Evolutionary conservation across 2,329 filamentous ascomycete species (phyloP).

Genomic region (Sclerotinia minor): DNA sequence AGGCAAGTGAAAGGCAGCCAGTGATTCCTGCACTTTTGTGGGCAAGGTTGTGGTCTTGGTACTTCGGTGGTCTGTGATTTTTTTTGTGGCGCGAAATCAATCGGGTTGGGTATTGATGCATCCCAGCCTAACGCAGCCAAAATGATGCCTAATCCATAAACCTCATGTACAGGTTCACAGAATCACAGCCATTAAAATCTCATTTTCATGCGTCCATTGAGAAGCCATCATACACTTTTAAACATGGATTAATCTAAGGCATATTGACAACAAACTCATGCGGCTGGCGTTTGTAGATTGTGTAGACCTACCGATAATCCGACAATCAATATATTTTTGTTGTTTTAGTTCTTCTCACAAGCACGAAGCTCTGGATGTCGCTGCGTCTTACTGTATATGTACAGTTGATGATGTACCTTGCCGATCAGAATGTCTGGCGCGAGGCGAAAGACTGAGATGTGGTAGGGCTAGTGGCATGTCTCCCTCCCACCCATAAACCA

Average conservation of each 20-base stretch:
- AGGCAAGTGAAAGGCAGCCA: slow-evolving; percentile 34
- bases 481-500: slow-evolving; percentile 6
- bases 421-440: slow-evolving; percentile 13
- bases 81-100: slow-evolving; percentile 31
- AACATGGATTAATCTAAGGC: slow-evolving; percentile 24
- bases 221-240: slow-evolving; percentile 24
- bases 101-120: slow-evolving; percentile 51
- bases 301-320: slow-evolving; percentile 7
- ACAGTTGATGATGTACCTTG: slow-evolving; percentile 15
- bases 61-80: slow-evolving; percentile 16
- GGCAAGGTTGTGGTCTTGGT: slow-evolving; percentile 22
- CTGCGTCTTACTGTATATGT: slow-evolving; percentile 21
- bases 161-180: slow-evolving; percentile 20
- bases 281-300: slow-evolving; percentile 29
- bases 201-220: slow-evolving; percentile 25
- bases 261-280: slow-evolving; percentile 29
- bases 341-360: slow-evolving; percentile 16
- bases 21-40: slow-evolving; percentile 28
- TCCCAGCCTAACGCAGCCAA: slow-evolving; percentile 40
- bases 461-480: slow-evolving; percentile 18
- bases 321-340: neutral
- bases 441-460: slow-evolving; percentile 8
- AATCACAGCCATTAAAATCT: slow-evolving; percentile 17
- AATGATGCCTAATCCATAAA: slow-evolving; percentile 23
- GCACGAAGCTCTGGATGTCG: slow-evolving; percentile 1